phyloP scores from a whole-genome alignment of 2,329 filamentous ascomycete species.

The Lachnellula willkommii region DNA sequence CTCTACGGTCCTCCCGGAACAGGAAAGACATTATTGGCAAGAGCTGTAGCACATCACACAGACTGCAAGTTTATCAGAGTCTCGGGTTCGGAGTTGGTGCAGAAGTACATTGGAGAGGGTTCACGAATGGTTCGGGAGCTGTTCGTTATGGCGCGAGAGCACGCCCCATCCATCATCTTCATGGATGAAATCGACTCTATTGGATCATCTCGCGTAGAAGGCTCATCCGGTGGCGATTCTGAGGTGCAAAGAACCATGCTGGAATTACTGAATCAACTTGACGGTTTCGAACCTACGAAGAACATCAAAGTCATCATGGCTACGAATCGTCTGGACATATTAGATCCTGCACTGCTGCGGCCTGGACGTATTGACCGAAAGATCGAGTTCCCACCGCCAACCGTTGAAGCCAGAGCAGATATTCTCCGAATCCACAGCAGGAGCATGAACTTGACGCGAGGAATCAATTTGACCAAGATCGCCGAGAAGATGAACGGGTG shows the following conservation, averaged over 20 bases:
- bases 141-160: constrained; percentile 98
- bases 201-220: constrained; percentile 93
- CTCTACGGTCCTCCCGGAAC: constrained; percentile 96
- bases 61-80: constrained; percentile 99
- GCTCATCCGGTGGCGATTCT: constrained; percentile 89
- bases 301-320: constrained; percentile 99
- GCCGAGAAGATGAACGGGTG: constrained; percentile 99
- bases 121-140: constrained; percentile 97
- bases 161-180: constrained; percentile 98
- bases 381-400: constrained; percentile 97
- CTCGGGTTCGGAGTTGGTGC: constrained; percentile 90
- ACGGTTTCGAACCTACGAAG: constrained; percentile 98
- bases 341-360: constrained; percentile 88
- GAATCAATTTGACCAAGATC: constrained; percentile 97
- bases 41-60: constrained; percentile 95
- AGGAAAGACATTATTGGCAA: constrained; percentile 89
- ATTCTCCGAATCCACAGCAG: constrained; percentile 96
- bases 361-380: constrained; percentile 98
- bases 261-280: constrained; percentile 94
- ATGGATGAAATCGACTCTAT: constrained; percentile 99
- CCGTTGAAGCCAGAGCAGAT: constrained; percentile 91
- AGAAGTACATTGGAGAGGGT: constrained; percentile 99
- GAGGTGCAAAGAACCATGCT: constrained; percentile 99
- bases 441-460: constrained; percentile 97
- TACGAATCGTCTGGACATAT: constrained; percentile 94